Percentiles rank a stretch among this genome's conserved stretches.
Evolutionary conservation across 2,329 filamentous ascomycete genomes (phyloP).

Genomic region (Colletotrichum kahawae): DNA sequence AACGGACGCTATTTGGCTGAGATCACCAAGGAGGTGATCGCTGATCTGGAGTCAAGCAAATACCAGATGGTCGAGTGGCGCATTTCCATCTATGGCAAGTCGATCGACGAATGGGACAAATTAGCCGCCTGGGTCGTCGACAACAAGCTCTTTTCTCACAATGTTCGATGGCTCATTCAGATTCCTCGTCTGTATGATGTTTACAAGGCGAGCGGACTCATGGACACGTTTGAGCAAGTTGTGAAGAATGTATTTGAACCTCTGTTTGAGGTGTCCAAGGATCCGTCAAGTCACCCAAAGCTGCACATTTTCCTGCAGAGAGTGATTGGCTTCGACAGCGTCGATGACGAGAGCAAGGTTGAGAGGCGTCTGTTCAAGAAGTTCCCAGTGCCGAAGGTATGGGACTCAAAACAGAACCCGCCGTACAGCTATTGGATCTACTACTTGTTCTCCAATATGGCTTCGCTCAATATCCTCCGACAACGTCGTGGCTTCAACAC

Average conservation of each 20-base stretch:
- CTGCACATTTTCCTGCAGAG: constrained; percentile 93
- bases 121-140: constrained; percentile 96
- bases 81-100: constrained; percentile 94
- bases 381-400: constrained; percentile 87
- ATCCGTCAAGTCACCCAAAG: constrained; percentile 87
- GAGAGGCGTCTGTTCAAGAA: constrained; percentile 95
- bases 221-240: constrained; percentile 90
- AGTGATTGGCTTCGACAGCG: constrained; percentile 96
- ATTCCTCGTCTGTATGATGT: constrained; percentile 94
- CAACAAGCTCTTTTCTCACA: constrained; percentile 97
- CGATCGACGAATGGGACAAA: constrained; percentile 95
- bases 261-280: constrained; percentile 90
- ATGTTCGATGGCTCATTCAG: constrained; percentile 96
- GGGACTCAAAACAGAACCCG: constrained; percentile 93
- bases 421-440: constrained; percentile 99
- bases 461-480: constrained; percentile 89
- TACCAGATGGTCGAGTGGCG: constrained; percentile 99
- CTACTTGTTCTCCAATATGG: constrained; percentile 92
- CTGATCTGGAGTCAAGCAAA: constrained; percentile 96
- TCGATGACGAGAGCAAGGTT: constrained; percentile 97
- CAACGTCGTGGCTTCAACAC: constrained; percentile 95
- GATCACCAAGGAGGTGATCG: constrained; percentile 97
- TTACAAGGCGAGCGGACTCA: constrained; percentile 86
- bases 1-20: constrained; percentile 94
- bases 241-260: constrained; percentile 92